Percentiles rank a stretch among this genome's conserved stretches.
phyloP scores from a whole-genome alignment of 2,329 filamentous ascomycete genomes.

The Colletotrichum tropicicola region DNA sequence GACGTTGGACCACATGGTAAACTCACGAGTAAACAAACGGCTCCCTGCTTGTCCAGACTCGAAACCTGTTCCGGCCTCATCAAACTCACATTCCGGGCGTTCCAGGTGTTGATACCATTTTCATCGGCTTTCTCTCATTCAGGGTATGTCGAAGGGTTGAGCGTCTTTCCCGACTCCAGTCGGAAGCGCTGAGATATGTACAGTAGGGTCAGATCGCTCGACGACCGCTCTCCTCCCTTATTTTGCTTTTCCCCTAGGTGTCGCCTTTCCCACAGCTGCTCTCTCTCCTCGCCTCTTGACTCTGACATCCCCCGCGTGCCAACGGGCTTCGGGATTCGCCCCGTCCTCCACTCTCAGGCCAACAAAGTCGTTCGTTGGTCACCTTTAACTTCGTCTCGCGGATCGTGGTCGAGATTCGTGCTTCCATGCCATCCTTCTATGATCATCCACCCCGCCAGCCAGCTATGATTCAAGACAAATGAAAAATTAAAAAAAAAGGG shows the following conservation, averaged over 20 bases:
- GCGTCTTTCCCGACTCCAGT: constrained; percentile 5
- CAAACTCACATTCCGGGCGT: constrained; percentile 6
- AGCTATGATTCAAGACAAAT: constrained; percentile 26
- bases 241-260: background rate
- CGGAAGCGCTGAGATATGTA: constrained; percentile 26
- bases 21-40: background rate
- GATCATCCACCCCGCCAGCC: constrained; percentile 21
- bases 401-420: constrained; percentile 15
- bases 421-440: constrained; percentile 27
- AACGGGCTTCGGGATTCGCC: background rate
- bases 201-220: constrained; percentile 19
- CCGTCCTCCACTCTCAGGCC: background rate
- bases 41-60: background rate
- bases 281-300: background rate
- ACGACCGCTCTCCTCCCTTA: constrained; percentile 11
- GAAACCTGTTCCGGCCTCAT: background rate
- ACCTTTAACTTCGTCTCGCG: constrained; percentile 16
- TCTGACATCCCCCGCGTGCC: background rate
- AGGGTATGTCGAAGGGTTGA: constrained; percentile 18
- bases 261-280: background rate
- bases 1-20: background rate
- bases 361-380: constrained; percentile 8
- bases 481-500: constrained; percentile 24
- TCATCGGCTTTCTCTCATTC: constrained; percentile 25
- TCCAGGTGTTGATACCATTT: constrained; percentile 10